Evolutionary conservation across 345 rosid genomes (phyloP).

Genomic region (Eucalyptus rudis): DNA sequence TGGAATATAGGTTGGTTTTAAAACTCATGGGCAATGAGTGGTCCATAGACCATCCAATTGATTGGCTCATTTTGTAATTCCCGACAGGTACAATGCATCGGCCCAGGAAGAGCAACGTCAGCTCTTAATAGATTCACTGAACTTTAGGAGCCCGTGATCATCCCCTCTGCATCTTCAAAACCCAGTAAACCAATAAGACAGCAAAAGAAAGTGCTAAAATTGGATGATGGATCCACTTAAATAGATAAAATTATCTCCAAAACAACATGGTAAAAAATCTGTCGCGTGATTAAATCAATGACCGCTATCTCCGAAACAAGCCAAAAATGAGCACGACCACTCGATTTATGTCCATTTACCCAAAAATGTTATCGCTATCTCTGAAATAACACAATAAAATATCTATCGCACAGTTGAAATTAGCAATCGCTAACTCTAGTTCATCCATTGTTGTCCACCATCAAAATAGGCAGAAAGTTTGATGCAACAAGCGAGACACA

Average conservation of each 20-base stretch:
- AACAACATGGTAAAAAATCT: too few relatives aligned
- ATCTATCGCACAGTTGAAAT: rapidly evolving
- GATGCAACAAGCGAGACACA: not conserved
- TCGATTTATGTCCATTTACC: not conserved
- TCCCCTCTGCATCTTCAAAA: not conserved
- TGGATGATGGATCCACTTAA: not conserved
- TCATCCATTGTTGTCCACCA: not conserved
- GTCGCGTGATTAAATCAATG: too few relatives aligned
- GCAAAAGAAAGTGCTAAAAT: not conserved
- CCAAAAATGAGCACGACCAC: not conserved
- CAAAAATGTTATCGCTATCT: not conserved
- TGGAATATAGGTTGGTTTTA: not conserved
- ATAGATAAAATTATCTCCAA: not conserved
- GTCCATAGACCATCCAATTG: not conserved
- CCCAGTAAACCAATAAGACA: not conserved
- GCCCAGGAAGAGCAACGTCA: not conserved
- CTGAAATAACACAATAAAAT: not conserved
- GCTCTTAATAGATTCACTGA: not conserved
- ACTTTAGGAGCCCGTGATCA: not conserved
- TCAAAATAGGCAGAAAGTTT: not conserved
- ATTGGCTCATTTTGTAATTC: not conserved
- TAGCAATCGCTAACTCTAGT: rapidly evolving
- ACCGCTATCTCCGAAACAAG: not conserved
- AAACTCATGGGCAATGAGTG: not conserved
- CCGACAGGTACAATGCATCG: not conserved